A percentile compares a stretch with the other conserved stretches of the same genome.
phyloP scores from a whole-genome alignment of 176 grass and related monocot genomes.

The Guadua angustifolia region DNA sequence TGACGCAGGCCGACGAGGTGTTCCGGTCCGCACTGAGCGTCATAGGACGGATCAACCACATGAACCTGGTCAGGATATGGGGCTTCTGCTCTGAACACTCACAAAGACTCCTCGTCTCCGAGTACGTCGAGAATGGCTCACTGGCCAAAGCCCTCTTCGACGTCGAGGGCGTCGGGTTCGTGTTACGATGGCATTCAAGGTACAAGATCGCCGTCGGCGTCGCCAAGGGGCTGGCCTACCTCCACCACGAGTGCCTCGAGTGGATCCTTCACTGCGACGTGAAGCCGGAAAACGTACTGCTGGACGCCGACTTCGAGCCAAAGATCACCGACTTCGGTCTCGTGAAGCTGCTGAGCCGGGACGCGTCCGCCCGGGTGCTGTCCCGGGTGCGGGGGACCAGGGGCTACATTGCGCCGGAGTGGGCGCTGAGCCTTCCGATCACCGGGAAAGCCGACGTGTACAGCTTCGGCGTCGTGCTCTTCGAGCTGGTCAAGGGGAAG shows the following conservation, averaged over 20 bases:
- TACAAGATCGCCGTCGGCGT: constrained; percentile 59
- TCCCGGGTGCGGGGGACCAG: constrained; percentile 48
- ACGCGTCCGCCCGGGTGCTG: background rate
- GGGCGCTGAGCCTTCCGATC: constrained; percentile 58
- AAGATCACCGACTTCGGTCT: constrained; percentile 75
- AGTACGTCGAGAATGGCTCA: constrained; percentile 59
- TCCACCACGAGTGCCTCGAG: constrained; percentile 80
- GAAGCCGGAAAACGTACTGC: constrained; percentile 83
- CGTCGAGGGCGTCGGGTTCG: background rate
- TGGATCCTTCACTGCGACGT: constrained; percentile 84
- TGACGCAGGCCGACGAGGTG: too few relatives aligned
- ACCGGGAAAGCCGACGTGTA: constrained; percentile 64
- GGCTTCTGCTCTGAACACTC: constrained; percentile 61
- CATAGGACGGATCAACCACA: constrained; percentile 70
- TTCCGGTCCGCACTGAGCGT: constrained; percentile 56
- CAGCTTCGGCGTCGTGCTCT: constrained; percentile 57
- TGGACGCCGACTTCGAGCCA: constrained; percentile 59
- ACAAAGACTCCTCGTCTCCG: constrained; percentile 58
- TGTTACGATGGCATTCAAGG: constrained; percentile 36
- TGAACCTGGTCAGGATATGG: constrained; percentile 63
- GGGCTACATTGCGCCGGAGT: constrained; percentile 71
- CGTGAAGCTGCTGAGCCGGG: constrained; percentile 62
- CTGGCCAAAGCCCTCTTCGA: constrained; percentile 57
- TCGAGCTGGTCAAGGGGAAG: constrained; percentile 51
- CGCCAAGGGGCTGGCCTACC: constrained; percentile 63